These are phyloP conservation scores for Pinus taeda DNA, from an alignment of 75 land plant genomes.

Conservation along the genomic window DNA sequence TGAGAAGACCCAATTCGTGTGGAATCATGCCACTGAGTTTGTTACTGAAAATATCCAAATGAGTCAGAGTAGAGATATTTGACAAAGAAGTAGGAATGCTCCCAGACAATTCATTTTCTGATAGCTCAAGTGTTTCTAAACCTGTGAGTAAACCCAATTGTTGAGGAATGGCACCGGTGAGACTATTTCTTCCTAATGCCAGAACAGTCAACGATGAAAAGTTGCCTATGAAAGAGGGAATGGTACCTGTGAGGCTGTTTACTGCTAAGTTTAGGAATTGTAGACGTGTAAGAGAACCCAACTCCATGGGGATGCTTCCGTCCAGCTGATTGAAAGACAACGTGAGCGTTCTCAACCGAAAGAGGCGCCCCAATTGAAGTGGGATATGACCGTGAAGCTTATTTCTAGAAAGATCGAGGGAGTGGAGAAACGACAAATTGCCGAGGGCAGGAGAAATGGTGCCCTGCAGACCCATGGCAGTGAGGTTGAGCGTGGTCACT, in stretches of 20 bases:
- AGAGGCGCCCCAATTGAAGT: background rate
- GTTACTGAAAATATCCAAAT: slow-evolving; percentile 24
- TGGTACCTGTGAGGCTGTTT: slow-evolving; percentile 14
- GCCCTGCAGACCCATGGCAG: background rate
- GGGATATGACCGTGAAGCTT: background rate
- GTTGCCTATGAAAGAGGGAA: slow-evolving; percentile 14
- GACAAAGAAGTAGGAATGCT: slow-evolving; percentile 10
- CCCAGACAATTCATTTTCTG: slow-evolving; percentile 7
- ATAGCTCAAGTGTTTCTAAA: slow-evolving; percentile 1
- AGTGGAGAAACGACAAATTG: background rate
- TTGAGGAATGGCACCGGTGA: slow-evolving; percentile 24
- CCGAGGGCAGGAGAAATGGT: background rate
- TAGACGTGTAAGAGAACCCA: slow-evolving; percentile 2
- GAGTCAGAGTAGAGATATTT: slow-evolving; percentile 12
- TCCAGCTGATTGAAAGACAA: slow-evolving; percentile 12
- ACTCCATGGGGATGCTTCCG: slow-evolving; percentile 13
- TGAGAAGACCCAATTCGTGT: slow-evolving; percentile 12
- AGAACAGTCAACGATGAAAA: slow-evolving; percentile 1
- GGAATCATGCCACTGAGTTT: slow-evolving; percentile 36
- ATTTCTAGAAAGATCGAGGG: background rate
- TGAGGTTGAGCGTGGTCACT: background rate
- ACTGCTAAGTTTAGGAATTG: slow-evolving; percentile 7
- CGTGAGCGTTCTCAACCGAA: background rate
- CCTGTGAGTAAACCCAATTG: slow-evolving; percentile 7
- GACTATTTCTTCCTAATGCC: slow-evolving; percentile 2